phyloP scores from a whole-genome alignment of 805 yeast genomes.

The Yarrowia sp. region DNA sequence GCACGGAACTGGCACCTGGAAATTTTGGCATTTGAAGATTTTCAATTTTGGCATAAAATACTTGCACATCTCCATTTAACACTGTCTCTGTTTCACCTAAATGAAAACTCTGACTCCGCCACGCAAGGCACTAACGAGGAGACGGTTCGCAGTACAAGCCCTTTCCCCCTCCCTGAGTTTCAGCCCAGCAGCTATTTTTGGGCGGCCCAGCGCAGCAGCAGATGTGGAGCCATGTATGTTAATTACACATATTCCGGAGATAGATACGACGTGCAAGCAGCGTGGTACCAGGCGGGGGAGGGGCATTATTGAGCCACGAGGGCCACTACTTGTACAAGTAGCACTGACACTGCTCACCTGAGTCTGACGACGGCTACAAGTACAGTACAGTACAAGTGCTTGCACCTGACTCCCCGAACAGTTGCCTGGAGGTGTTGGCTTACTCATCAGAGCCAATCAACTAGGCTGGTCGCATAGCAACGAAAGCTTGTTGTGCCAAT shows the following conservation, averaged over 20 bases:
- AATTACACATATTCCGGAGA: constrained; percentile 21
- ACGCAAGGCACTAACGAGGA: constrained; percentile 12
- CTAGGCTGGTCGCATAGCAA: constrained; percentile 6
- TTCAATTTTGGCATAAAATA: too few species aligned
- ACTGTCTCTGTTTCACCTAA: constrained; percentile 1
- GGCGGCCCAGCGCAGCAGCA: not conserved
- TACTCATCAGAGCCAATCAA: too few species aligned
- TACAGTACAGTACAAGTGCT: too few species aligned
- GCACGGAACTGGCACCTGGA: too few species aligned
- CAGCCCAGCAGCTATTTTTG: not conserved
- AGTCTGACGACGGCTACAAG: not conserved
- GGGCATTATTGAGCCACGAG: too few species aligned
- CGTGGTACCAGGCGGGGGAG: too few species aligned
- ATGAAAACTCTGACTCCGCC: not conserved
- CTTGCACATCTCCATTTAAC: too few species aligned
- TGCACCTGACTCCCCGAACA: too few species aligned
- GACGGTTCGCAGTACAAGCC: constrained; percentile 25
- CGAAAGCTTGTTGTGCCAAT: constrained; percentile 1
- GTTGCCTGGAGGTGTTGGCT: too few species aligned
- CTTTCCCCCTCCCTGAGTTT: not conserved
- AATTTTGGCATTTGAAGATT: too few species aligned
- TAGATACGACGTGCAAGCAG: not conserved
- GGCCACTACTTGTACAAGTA: too few species aligned
- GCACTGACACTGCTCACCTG: not conserved
- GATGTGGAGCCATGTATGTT: constrained; percentile 16